These are phyloP conservation scores for Colletotrichum incanum DNA, from an alignment of 2,329 filamentous ascomycete genomes.

Conservation along the genomic window DNA sequence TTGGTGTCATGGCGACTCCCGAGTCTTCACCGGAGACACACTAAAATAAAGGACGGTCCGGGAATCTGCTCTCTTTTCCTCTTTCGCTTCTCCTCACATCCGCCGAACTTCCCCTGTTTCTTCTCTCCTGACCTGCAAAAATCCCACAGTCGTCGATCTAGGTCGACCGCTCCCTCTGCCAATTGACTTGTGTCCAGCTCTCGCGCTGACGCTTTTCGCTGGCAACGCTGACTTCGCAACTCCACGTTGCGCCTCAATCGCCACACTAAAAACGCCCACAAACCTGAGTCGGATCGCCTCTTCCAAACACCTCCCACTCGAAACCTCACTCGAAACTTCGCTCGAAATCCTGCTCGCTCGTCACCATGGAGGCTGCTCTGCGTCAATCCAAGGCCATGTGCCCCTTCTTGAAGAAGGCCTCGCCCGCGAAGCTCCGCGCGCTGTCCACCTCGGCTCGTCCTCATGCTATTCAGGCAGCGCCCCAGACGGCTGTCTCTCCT, in stretches of 20 bases:
- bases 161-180: constrained; percentile 17
- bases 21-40: constrained; percentile 40
- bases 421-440: constrained; percentile 90
- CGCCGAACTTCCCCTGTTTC: not conserved
- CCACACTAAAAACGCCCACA: constrained; percentile 29
- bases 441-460: constrained; percentile 81
- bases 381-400: constrained; percentile 97
- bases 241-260: constrained; percentile 26
- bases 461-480: constrained; percentile 43
- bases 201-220: constrained; percentile 34
- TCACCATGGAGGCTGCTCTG: constrained; percentile 90
- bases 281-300: constrained; percentile 18
- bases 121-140: constrained; percentile 10
- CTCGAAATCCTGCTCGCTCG: constrained; percentile 10
- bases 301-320: not conserved
- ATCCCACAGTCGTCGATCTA: constrained; percentile 21
- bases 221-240: constrained; percentile 24
- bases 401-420: constrained; percentile 96
- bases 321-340: constrained; percentile 11
- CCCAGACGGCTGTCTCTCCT: constrained; percentile 73
- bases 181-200: constrained; percentile 37
- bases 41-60: constrained; percentile 40
- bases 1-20: constrained; percentile 41
- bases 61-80: constrained; percentile 37
- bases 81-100: constrained; percentile 26